Evolutionary conservation across 192 early-diverging fungal species (phyloP).

Genomic region (Coemansia sp.): DNA sequence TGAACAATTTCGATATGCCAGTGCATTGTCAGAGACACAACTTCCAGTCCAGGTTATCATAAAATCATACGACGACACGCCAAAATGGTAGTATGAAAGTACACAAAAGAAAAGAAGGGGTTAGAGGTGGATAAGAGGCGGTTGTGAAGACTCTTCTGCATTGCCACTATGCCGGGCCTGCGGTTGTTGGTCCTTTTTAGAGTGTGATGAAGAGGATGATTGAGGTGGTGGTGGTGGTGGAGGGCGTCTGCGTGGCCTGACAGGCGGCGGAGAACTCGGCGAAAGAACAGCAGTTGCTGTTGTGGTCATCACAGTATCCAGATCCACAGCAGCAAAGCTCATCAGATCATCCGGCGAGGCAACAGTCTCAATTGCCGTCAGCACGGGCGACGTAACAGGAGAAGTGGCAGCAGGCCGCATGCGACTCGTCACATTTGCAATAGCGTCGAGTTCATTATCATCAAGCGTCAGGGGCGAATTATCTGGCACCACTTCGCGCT

Average conservation of each 20-base stretch:
- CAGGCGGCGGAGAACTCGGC: not conserved
- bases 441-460: constrained; percentile 34
- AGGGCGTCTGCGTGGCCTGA: constrained; percentile 20
- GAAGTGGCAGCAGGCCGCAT: not conserved
- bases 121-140: constrained; percentile 9
- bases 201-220: not conserved
- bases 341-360: constrained; percentile 13
- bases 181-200: not conserved
- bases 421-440: constrained; percentile 19
- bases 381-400: constrained; percentile 2
- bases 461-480: constrained; percentile 20
- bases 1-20: not conserved
- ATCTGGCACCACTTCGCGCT: not conserved
- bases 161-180: not conserved
- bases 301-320: not conserved
- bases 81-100: no score
- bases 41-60: not conserved
- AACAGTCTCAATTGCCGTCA: not conserved
- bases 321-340: not conserved
- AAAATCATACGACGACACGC: not conserved
- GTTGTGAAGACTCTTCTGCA: not conserved
- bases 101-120: not conserved
- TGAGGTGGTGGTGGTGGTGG: constrained; percentile 31
- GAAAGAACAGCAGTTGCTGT: no score
- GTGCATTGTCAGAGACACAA: no score